Evolutionary conservation across 768 basidiomycete genomes (phyloP).

Genomic region (Boletus patriciae): DNA sequence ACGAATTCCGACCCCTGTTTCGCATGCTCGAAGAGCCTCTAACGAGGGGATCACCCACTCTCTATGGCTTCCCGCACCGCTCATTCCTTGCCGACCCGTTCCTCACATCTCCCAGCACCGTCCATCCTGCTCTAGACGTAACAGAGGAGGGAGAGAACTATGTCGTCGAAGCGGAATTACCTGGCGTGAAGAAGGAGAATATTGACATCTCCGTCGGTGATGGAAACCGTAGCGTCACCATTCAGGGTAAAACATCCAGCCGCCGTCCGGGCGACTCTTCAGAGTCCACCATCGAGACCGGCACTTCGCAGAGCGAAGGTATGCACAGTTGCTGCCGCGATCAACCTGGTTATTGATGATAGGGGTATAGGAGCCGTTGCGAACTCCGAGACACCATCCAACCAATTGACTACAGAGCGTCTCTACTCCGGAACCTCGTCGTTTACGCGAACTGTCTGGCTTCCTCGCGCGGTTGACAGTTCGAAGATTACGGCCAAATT

Average conservation of each 20-base stretch:
- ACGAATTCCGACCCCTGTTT: conserved; percentile 74
- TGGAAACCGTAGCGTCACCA: conserved; percentile 66
- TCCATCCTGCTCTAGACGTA: conserved; percentile 65
- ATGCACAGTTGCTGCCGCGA: neutral
- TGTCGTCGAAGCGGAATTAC: conserved; percentile 73
- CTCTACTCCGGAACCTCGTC: conserved; percentile 52
- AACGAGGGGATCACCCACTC: conserved; percentile 31
- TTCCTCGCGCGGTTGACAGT: conserved; percentile 62
- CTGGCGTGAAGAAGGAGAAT: conserved; percentile 77
- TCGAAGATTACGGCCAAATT: conserved; percentile 62
- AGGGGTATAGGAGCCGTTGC: conserved; percentile 15
- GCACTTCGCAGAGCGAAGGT: conserved; percentile 30
- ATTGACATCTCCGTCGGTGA: conserved; percentile 70
- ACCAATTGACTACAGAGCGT: conserved; percentile 59
- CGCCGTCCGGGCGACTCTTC: conserved; percentile 21
- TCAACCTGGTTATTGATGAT: neutral
- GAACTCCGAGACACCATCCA: conserved; percentile 30
- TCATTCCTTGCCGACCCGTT: conserved; percentile 53
- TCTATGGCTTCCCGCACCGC: conserved; percentile 31
- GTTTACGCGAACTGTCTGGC: conserved; percentile 71
- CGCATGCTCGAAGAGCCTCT: conserved; percentile 76
- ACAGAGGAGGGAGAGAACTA: conserved; percentile 65
- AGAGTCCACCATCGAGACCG: conserved; percentile 17
- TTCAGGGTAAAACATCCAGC: conserved; percentile 59
- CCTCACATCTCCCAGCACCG: conserved; percentile 33